Conservation (phyloP, 2,329 filamentous ascomycete genomes). For the Fusarium begoniae region DNA sequence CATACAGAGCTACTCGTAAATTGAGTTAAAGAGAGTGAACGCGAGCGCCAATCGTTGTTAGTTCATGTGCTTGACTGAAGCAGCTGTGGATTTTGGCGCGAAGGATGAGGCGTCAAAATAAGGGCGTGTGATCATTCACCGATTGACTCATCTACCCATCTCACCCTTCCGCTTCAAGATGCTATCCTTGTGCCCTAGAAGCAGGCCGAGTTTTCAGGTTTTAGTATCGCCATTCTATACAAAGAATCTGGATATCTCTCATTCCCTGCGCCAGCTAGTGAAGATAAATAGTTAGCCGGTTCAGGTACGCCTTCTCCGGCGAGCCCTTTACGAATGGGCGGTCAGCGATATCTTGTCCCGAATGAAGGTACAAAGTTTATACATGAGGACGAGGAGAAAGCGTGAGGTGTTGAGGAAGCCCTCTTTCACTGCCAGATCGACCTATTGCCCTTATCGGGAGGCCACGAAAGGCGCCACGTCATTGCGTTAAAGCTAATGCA, state of each 20-base stretch:
- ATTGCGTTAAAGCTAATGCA: neutral
- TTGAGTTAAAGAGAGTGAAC: accelerated
- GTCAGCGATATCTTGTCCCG: neutral
- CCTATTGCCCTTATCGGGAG: accelerated
- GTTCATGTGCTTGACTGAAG: neutral
- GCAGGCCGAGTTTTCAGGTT: neutral
- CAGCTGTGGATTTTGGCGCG: neutral
- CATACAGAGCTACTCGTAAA: accelerated
- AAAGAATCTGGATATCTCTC: accelerated
- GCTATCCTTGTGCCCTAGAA: neutral
- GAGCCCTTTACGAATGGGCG: neutral
- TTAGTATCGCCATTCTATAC: neutral
- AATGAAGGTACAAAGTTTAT: neutral
- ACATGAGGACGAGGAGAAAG: neutral
- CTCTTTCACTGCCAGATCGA: neutral
- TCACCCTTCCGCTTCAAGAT: accelerated
- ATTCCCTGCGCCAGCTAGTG: neutral
- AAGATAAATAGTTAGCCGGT: neutral
- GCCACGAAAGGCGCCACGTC: accelerated
- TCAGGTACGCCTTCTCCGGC: neutral
- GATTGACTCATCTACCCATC: no score
- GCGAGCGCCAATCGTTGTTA: neutral
- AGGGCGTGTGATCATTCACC: neutral
- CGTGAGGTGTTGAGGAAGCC: neutral
- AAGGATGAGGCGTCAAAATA: neutral